A percentile compares a stretch with the other conserved stretches of the same genome.
Conservation (phyloP, 805 yeast species). For the Starmerella sp. region DNA sequence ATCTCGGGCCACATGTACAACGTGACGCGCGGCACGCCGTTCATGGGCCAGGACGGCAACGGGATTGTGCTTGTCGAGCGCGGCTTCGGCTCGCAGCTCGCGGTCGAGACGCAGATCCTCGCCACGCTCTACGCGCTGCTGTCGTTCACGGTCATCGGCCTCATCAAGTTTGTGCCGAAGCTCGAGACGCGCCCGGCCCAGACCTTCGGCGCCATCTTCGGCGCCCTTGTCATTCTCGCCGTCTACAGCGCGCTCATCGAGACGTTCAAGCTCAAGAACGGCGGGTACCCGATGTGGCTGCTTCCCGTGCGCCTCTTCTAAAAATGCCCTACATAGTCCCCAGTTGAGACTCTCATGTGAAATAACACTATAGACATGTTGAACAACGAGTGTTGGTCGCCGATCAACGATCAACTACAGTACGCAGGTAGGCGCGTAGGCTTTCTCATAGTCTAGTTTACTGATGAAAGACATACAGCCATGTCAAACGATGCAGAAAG, state of each 20-base stretch:
- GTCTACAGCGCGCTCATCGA: constrained; percentile 53
- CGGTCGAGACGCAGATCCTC: constrained; percentile 80
- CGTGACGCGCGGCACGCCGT: constrained; percentile 60
- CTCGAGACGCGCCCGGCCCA: constrained; percentile 38
- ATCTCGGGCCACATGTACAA: constrained; percentile 90
- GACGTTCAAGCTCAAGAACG: constrained; percentile 58
- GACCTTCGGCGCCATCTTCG: constrained; percentile 37
- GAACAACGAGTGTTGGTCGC: too few species aligned
- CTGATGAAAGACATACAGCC: too few species aligned
- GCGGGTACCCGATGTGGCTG: constrained; percentile 66
- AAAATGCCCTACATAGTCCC: neutral
- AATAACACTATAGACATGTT: too few species aligned
- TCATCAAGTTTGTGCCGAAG: constrained; percentile 48
- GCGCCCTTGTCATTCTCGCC: constrained; percentile 39
- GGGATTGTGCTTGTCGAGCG: constrained; percentile 42
- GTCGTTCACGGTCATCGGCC: constrained; percentile 46
- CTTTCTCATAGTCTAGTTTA: too few species aligned
- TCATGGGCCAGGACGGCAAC: constrained; percentile 37
- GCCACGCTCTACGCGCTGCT: constrained; percentile 49
- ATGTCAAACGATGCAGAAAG: too few species aligned
- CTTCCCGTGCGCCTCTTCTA: constrained; percentile 26
- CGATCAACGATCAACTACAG: too few species aligned
- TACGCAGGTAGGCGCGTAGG: too few species aligned
- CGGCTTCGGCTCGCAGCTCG: constrained; percentile 69
- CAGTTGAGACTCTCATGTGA: too few species aligned